phyloP scores from a whole-genome alignment of 257 asterid genomes.

The Paraleonurus japonicus region DNA sequence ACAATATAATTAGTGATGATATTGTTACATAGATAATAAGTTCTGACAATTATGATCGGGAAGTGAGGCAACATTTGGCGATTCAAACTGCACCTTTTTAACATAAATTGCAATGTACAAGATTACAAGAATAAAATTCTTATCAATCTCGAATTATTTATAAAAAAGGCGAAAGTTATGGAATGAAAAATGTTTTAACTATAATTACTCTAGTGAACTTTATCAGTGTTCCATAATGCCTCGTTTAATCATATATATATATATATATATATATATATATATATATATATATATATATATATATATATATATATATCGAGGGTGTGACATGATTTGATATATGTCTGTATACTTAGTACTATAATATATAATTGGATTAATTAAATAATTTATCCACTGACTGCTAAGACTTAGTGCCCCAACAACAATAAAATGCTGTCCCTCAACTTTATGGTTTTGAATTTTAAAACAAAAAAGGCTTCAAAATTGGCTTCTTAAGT shows the following conservation, averaged over 20 bases:
- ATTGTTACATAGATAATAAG: background rate
- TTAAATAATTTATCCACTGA: slow-evolving; percentile 46
- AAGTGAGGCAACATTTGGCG: background rate
- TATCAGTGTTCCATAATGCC: no score
- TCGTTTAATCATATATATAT: no score
- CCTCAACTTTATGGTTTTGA: slow-evolving; percentile 47
- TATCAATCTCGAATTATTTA: no score
- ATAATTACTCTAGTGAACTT: no score
- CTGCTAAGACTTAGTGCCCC: slow-evolving; percentile 72
- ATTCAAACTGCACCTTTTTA: background rate
- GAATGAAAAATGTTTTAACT: no score
- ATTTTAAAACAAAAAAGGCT: slow-evolving; percentile 39
- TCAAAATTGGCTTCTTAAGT: slow-evolving; percentile 33
- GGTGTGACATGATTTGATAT: slow-evolving; percentile 24
- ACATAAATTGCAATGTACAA: no score
- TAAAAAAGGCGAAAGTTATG: no score
- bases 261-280: no score
- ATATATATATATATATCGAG: no score
- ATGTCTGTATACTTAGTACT: background rate
- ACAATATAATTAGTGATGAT: background rate
- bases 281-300: no score
- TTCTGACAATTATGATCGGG: no score
- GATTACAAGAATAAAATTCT: no score
- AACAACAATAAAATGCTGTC: slow-evolving; percentile 65
- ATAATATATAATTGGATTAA: background rate